These are phyloP conservation scores for Solanum arcanum DNA, from an alignment of 257 asterid genomes.

Conservation along the genomic window DNA sequence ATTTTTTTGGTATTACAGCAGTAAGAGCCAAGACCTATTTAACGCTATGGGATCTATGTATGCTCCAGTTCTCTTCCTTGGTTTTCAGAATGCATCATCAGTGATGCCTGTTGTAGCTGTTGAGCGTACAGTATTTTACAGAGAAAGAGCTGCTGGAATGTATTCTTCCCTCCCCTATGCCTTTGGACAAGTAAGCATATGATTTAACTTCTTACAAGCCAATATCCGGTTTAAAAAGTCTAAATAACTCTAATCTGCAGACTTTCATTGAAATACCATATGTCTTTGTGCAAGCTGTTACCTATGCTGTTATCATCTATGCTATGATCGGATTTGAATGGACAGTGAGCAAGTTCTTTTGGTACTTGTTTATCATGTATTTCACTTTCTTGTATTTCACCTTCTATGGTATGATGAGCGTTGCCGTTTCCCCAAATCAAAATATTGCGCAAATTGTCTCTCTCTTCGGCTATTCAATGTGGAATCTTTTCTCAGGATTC, in stretches of 20 bases:
- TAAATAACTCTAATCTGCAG: constrained; percentile 15
- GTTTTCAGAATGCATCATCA: constrained; percentile 49
- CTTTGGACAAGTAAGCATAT: constrained; percentile 40
- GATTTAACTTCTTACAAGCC: not conserved
- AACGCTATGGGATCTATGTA: constrained; percentile 75
- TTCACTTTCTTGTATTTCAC: constrained; percentile 58
- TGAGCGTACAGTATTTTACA: constrained; percentile 63
- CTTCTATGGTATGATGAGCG: constrained; percentile 73
- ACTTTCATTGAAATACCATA: constrained; percentile 51
- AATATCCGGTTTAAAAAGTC: not conserved
- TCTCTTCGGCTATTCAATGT: constrained; percentile 27
- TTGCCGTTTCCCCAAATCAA: constrained; percentile 63
- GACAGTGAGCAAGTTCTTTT: constrained; percentile 53
- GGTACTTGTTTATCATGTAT: constrained; percentile 58
- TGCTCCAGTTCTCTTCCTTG: constrained; percentile 43
- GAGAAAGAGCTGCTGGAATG: constrained; percentile 86
- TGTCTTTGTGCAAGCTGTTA: constrained; percentile 32
- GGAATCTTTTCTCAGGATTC: constrained; percentile 77
- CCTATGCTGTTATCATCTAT: constrained; percentile 44
- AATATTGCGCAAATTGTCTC: constrained; percentile 50
- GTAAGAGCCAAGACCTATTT: constrained; percentile 45
- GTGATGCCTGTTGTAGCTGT: constrained; percentile 70
- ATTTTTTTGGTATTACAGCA: not conserved
- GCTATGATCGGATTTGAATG: constrained; percentile 65
- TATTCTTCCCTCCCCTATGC: constrained; percentile 76